phyloP scores from a whole-genome alignment of 306 rosid species.

The Hippophae tibetana region DNA sequence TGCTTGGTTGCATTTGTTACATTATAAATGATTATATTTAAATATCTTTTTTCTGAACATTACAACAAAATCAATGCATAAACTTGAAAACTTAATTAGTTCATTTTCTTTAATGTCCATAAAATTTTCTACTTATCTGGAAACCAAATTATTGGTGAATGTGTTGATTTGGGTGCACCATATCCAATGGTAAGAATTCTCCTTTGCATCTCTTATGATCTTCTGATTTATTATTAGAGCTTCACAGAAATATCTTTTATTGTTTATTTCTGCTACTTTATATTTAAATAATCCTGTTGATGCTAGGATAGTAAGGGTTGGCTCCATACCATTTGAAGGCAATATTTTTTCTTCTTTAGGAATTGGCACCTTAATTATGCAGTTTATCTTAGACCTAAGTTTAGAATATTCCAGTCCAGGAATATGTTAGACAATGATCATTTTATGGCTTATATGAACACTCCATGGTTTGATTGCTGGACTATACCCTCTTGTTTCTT shows the following conservation, averaged over 20 bases:
- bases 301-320: no score
- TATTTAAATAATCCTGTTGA: no score
- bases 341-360: no score
- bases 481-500: background rate
- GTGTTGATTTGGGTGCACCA: background rate
- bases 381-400: no score
- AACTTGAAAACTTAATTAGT: background rate
- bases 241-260: no score
- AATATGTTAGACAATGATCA: background rate
- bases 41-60: background rate
- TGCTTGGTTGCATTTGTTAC: background rate
- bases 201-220: no score
- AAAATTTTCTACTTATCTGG: background rate
- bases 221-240: no score
- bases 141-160: no score
- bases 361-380: no score
- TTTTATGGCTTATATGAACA: background rate
- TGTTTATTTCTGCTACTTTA: no score
- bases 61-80: background rate
- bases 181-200: background rate
- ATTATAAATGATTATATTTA: background rate
- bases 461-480: conserved; percentile 4
- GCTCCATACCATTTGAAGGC: no score
- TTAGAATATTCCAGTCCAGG: background rate
- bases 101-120: background rate